phyloP scores from a whole-genome alignment of 768 basidiomycete species.

The Rhizopogon vesiculosus region DNA sequence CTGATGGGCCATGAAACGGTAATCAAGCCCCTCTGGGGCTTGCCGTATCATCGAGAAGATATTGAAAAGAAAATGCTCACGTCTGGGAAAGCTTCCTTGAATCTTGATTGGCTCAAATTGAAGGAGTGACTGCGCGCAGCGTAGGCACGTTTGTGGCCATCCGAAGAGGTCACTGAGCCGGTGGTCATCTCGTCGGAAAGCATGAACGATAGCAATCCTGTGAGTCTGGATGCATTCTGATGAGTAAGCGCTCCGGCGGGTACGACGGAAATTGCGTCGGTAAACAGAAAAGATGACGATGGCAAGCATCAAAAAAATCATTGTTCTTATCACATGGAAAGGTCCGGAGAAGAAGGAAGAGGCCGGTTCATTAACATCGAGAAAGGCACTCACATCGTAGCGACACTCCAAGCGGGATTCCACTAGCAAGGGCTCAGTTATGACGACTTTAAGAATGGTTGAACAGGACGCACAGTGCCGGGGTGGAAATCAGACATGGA shows the following conservation, averaged over 20 bases:
- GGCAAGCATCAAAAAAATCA: slow-evolving; percentile 2
- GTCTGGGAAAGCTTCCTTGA: slow-evolving; percentile 85
- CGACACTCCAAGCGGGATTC: slow-evolving; percentile 95
- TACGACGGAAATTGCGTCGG: not conserved
- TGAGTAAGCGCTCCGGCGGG: slow-evolving; percentile 2
- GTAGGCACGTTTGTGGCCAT: slow-evolving; percentile 71
- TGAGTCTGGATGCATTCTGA: slow-evolving; percentile 53
- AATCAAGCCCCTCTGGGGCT: slow-evolving; percentile 16
- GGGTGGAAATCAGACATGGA: slow-evolving; percentile 97
- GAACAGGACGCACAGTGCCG: slow-evolving; percentile 59
- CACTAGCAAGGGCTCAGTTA: slow-evolving; percentile 44
- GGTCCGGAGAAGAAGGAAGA: slow-evolving; percentile 5
- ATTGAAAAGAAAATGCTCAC: slow-evolving; percentile 41
- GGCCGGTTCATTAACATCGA: slow-evolving; percentile 1
- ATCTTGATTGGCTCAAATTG: slow-evolving; percentile 77
- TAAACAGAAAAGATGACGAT: slow-evolving; percentile 1
- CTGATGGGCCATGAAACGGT: slow-evolving; percentile 9
- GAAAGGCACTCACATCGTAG: slow-evolving; percentile 70
- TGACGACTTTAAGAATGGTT: not conserved
- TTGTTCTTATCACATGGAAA: slow-evolving; percentile 3
- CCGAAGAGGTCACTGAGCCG: slow-evolving; percentile 79
- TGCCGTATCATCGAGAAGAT: slow-evolving; percentile 10
- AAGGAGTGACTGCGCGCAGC: slow-evolving; percentile 80
- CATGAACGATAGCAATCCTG: slow-evolving; percentile 93
- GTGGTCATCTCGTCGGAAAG: slow-evolving; percentile 96